Base-by-base conservation (phyloP, 2,329 filamentous ascomycete species). In the Hymenoscyphus scutula region DNA sequence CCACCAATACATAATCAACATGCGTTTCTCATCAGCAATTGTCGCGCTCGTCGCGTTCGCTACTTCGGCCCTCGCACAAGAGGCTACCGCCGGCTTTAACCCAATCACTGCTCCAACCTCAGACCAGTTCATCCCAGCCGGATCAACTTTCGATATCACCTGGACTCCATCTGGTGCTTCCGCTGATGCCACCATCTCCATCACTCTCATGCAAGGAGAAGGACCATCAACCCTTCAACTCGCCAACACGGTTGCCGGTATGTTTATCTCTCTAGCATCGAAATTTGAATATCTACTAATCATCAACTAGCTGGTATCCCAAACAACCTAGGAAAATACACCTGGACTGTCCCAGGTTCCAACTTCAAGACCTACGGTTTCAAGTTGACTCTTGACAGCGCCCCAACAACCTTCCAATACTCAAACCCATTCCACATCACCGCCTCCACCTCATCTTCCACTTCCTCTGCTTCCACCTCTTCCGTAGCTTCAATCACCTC, bases 391-490 rank as follows among this genome's bases (percentile, higher is more conserved):
- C 77, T 81, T 38, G 79, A 82, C 68, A 75, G 74, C 66, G 72
- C 85, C 76, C 60, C 76, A 25, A 66, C 80, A 71, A 75, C 80
- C 72, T 85, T 84, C 80, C 84, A 88, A 80, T 88, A 82, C 80
- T 85, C 83, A 62, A 81, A 81, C 77, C 84, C 84, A 69, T 89
- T 89, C 72, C 65, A 68, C 60, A 69, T 75, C 58, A 54, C 60
- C 8, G 61, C 62, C 19, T 59, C 62, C 10, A 32, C 54, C 45
- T 54, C 56, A 8, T 61, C 62, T 1, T 19, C n/a, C n/a, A 56
- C 61, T 27, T 56, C 53, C 27, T 53, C 62, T 7, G 53, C 59
- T 32, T 59, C 63, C 34, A 56, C 59, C 38, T 62, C 59, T 5
- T 57, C 48, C 45, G 45, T 55, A 13, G 41, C 30, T 53, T 23